phyloP scores from a whole-genome alignment of 352 stramenopile species.

The Stephanocyclus meneghinianus region DNA sequence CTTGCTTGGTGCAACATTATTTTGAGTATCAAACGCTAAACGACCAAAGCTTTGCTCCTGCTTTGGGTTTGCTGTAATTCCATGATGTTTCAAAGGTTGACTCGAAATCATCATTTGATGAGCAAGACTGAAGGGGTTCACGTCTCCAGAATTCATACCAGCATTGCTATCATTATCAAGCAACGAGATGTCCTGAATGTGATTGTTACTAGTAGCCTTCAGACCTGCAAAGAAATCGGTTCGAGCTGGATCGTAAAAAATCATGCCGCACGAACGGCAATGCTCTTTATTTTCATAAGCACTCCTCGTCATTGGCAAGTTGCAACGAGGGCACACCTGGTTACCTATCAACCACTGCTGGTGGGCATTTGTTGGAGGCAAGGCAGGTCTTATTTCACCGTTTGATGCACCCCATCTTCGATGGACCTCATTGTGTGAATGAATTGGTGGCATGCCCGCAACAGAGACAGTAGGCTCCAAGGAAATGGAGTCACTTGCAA shows the following conservation, averaged over 20 bases:
- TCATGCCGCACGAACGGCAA: slow-evolving; percentile 20
- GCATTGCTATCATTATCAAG: not conserved
- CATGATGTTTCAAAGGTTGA: not conserved
- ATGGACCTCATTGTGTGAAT: not conserved
- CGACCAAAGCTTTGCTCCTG: not conserved
- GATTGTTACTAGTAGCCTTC: not conserved
- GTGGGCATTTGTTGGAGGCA: not conserved
- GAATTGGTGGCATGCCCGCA: slow-evolving; percentile 2
- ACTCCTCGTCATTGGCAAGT: slow-evolving; percentile 2
- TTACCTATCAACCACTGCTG: slow-evolving; percentile 3
- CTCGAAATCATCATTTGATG: slow-evolving; percentile 12
- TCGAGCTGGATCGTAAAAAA: not conserved
- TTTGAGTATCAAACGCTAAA: not conserved
- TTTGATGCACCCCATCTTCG: not conserved
- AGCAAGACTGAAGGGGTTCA: slow-evolving; percentile 10
- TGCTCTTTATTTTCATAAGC: slow-evolving; percentile 6
- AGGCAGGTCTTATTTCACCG: too few species aligned
- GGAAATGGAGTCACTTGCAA: not conserved
- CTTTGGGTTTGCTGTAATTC: not conserved
- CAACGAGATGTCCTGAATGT: not conserved
- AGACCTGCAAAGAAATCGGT: not conserved
- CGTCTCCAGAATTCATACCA: not conserved
- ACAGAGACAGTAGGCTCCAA: not conserved
- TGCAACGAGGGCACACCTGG: slow-evolving; percentile 5
- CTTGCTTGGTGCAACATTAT: not conserved